Evolutionary conservation across 2,329 filamentous ascomycete genomes (phyloP), one percentile per base, ranked within the genome.

Genomic region (Calonectria henricotiae): DNA sequence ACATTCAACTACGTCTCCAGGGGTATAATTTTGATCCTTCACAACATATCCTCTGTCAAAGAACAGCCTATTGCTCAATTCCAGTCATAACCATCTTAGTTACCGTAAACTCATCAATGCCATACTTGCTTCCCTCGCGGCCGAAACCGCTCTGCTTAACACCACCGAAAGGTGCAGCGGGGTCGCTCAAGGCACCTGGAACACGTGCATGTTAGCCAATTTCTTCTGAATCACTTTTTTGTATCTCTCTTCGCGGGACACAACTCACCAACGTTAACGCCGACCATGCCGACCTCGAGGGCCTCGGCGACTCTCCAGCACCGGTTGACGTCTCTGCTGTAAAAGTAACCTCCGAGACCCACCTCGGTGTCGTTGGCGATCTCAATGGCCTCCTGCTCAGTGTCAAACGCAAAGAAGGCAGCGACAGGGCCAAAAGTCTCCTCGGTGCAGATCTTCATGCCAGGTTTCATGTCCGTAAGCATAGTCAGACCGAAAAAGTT

Each of bases 111-210:
- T 94, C 93, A 35, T 91, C 89, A 71, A 94, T 89, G 13, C 92
- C 92, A 70, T 94, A 92, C 78, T 89, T 89, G 75, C 91, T 91
- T 46, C 93, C 93, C 82, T 95, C 93, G 68, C 92, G 86, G 13
- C 93, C 93, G 76, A 94, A 94, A 27, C 93, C 93, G 75, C 90
- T 93, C 82, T 94, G 86, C 83, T 95, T 95, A 49, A 95, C 90
- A 72, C 93, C 93, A 20, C 93, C 93, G 78, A 95, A 95, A 3
- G 87, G 87, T 60, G 86, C 80, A 0, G 86, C 86, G 37, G 85
- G 83, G 68, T 89, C 87, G 23, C 86, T 88, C 69, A 89, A 85
- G 15, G 90, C 72, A 30, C 77, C 77, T 79, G 30, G 11, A 13
- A 35, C 55, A 32, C 46, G 30, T 32, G 20, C 35, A 51, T 72